Percentiles rank a stretch among this genome's conserved stretches.
Evolutionary conservation across 805 yeast species (phyloP).

Genomic region (Pichia eremophila): DNA sequence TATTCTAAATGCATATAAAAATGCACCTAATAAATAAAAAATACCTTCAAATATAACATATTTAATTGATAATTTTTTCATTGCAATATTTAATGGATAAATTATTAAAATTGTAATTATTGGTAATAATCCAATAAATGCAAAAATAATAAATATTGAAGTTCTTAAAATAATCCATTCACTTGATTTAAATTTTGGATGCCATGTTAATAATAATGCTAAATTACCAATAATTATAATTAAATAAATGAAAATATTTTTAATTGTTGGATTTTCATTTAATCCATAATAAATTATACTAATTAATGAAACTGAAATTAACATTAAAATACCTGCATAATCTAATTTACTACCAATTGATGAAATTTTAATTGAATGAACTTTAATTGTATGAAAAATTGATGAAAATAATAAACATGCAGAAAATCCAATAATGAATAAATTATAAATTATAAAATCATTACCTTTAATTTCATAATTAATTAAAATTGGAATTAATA

Average conservation of each 20-base stretch:
- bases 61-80: conserved; percentile 41
- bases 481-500: conserved; percentile 21
- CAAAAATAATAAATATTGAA: conserved; percentile 68
- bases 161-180: conserved; percentile 74
- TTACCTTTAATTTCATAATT: conserved; percentile 18
- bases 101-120: conserved; percentile 40
- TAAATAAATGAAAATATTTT: conserved; percentile 48
- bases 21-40: conserved; percentile 72
- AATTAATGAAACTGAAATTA: conserved; percentile 39
- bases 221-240: too few relatives aligned
- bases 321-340: conserved; percentile 44
- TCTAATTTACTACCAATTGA: conserved; percentile 42
- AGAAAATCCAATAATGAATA: conserved; percentile 38
- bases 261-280: conserved; percentile 33
- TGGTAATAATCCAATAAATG: conserved; percentile 69
- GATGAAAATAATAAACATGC: conserved; percentile 41
- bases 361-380: conserved; percentile 37
- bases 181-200: conserved; percentile 49
- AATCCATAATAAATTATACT: conserved; percentile 32
- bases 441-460: conserved; percentile 32
- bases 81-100: conserved; percentile 43
- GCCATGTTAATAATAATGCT: conserved; percentile 40
- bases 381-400: conserved; percentile 40
- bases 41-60: conserved; percentile 66
- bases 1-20: conserved; percentile 62